Percentiles rank a stretch among this genome's conserved stretches.
Evolutionary conservation across 371 early-diverging fungal genomes (phyloP).

Genomic region (Blastocladiella emersonii): DNA sequence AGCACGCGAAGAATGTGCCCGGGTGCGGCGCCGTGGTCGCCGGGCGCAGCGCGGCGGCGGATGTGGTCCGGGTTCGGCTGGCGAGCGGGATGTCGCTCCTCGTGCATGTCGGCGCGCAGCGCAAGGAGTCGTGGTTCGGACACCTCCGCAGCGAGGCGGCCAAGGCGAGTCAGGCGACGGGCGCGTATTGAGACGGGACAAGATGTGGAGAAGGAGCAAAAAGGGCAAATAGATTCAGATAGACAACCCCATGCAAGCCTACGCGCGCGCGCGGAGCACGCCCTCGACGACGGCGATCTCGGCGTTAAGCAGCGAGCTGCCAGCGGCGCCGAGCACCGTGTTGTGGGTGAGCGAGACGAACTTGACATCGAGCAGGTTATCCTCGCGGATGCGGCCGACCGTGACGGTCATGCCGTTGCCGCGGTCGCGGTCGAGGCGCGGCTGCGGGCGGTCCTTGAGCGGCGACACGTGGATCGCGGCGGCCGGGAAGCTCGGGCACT

Average conservation of each 20-base stretch:
- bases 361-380: conserved; percentile 76
- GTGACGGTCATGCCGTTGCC: conserved; percentile 77
- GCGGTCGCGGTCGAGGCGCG: conserved; percentile 73
- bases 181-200: too few relatives aligned
- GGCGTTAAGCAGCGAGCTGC: conserved; percentile 87
- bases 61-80: neutral
- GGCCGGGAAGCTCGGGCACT: conserved; percentile 49
- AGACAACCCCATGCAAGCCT: too few relatives aligned
- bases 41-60: too few relatives aligned
- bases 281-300: conserved; percentile 77
- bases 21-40: too few relatives aligned
- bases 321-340: conserved; percentile 93
- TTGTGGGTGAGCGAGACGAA: conserved; percentile 84
- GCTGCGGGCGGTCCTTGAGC: conserved; percentile 77
- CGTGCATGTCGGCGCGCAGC: neutral
- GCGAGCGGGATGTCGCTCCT: neutral
- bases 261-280: too few relatives aligned
- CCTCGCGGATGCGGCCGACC: conserved; percentile 73
- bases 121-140: neutral
- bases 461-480: conserved; percentile 58
- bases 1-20: neutral
- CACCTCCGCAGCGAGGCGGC: neutral
- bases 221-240: too few relatives aligned
- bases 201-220: too few relatives aligned
- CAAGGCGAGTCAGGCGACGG: neutral